Evolutionary conservation across 2,329 filamentous ascomycete species (phyloP), one percentile per base, ranked within the genome.

Genomic region (Colletotrichum coccodes): DNA sequence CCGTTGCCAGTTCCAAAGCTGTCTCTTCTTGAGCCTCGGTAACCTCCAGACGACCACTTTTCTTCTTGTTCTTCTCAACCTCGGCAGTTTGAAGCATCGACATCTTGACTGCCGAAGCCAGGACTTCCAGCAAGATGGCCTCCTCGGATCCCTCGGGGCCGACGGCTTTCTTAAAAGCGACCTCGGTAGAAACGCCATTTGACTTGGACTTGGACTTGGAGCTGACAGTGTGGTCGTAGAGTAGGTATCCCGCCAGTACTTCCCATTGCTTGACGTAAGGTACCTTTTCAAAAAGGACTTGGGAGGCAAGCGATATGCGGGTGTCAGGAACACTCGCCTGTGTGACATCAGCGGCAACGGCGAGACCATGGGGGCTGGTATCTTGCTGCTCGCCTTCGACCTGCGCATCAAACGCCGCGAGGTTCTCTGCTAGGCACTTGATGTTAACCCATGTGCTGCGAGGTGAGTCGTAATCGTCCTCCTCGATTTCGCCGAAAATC

Each of bases 251-350:
- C 30, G 94, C 92, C 64, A 99, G 81, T 5, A 92, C 87, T 76
- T 97, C 93, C 96, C 96, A 99, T 65, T 94, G 90, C 72, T 90
- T 89, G 34, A 98, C 87, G 74, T 96, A 94, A 0, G 90, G 85
- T 69, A 98, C 88, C 73, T 92, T 91, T 71, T 96, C 93, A 75
- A 94, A 97, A 5, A 98, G 86, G 0, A 91, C 92, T 77, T 97
- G 93, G 0, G 94, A 92, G 21, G 95, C 95, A 32, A 97, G 86
- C 3, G 93, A 92, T 74, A 97, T 94, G 58, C 95, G 89, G 0
- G 94, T 96, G 71, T 97, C 94, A 1, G 91, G 85, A 2, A 89
- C 86, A 53, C 86, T 84, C 38, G 90, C 87, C 70, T 92, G 89
- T 30, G 94, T 77, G 30, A 91, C 81, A 73, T 86, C 83, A 62